A percentile compares a stretch with the other conserved stretches of the same genome.
Evolutionary conservation across 345 rosid genomes (phyloP).

Genomic region (Erucastrum elatum): DNA sequence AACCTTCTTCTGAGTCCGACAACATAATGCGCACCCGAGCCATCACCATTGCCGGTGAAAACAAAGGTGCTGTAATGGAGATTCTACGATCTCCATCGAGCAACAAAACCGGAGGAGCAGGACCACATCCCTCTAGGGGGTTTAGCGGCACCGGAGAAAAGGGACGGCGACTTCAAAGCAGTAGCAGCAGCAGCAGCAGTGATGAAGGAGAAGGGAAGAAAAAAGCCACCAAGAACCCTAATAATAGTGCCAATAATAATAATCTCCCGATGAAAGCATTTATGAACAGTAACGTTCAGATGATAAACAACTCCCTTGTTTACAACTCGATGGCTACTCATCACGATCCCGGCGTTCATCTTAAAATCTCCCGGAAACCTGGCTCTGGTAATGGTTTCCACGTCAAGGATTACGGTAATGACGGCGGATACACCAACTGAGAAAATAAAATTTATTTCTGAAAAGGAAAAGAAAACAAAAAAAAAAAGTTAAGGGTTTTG

Average conservation of each 20-base stretch:
- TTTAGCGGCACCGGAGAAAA: constrained; percentile 27
- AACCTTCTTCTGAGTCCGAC: constrained; percentile 33
- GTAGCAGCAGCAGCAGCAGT: constrained; percentile 43
- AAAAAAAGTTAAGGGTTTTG: not conserved
- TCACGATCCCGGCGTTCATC: constrained; percentile 84
- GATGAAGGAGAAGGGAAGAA: constrained; percentile 47
- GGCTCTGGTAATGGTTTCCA: constrained; percentile 42
- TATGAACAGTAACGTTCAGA: constrained; percentile 87
- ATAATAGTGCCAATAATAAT: not conserved
- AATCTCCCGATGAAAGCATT: constrained; percentile 54
- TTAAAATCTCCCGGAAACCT: constrained; percentile 55
- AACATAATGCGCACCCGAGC: constrained; percentile 49
- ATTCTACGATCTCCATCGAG: constrained; percentile 51
- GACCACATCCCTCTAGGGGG: constrained; percentile 29
- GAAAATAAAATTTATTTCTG: not conserved
- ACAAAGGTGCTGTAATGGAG: constrained; percentile 90
- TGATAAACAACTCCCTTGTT: constrained; percentile 78
- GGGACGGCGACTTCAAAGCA: constrained; percentile 35
- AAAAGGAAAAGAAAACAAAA: not conserved
- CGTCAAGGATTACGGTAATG: constrained; percentile 44
- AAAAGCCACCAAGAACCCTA: constrained; percentile 25
- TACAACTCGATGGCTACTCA: constrained; percentile 60
- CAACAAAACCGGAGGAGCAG: constrained; percentile 26
- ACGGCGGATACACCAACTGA: constrained; percentile 39
- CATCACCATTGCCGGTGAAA: constrained; percentile 83